Base-by-base conservation (phyloP, 2,329 filamentous ascomycete species). In the Fonsecaea monophora region DNA sequence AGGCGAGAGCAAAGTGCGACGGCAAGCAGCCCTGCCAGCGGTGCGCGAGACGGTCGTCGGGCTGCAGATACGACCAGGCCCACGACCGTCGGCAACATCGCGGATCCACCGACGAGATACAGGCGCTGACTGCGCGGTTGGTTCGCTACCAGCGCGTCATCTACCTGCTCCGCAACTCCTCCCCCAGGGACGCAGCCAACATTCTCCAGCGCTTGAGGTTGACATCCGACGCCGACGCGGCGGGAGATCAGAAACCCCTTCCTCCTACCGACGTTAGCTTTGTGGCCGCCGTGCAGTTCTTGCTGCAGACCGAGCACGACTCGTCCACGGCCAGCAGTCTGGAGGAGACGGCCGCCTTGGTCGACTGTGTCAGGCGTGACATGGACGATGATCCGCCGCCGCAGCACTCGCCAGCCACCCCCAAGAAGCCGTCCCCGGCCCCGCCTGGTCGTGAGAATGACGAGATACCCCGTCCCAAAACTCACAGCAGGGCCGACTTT, bases 1-100 rank as follows among this genome's bases (percentile, higher is more conserved):
- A 76, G 64, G 81, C 81, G 69, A 81, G 81, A 30, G 67, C 53
- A 68, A 80, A 80, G 75, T 81, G 79, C 67, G 78, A 81, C 68
- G 79, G 79, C 21, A 72, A 77, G 48, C 77, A 77, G 67, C 79
- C 79, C 50, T 81, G 79, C 61, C 77, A 77, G 30, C 76, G 79
- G 63, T 81, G 79, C 30, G 7, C 32, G 30, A 62, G 12, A 13
- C 60, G 42, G 42, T 35, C 32, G 4, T 10, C 54, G 12, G 2
- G 6, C 25, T 67, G 65, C 55, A 63, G 12, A 4, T 67, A 60
- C 60, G 65, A 60, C 4, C 56, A 55, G 10, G 60, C 56, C 5
- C 63, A 15, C 30, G 65, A 67, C 37, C 53, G 60, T 8, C 65
- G 65, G 8, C 55, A 57, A 32, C 37, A 21, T 32, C 59, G 65